Evolutionary conservation across 768 basidiomycete species (phyloP).

Genomic region (Boletus reticuloceps): DNA sequence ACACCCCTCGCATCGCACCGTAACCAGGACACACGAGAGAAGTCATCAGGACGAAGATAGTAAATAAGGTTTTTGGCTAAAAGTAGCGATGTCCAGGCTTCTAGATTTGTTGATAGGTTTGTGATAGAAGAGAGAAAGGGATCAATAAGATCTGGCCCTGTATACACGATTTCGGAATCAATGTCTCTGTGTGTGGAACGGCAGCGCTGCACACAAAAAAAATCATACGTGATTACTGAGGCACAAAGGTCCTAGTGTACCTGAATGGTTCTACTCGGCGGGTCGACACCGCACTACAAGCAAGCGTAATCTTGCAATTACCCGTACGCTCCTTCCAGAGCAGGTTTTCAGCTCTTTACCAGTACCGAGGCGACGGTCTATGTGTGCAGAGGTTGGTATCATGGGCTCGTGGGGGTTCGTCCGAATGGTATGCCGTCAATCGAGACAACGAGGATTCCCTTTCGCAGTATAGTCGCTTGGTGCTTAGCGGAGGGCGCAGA

Average conservation of each 20-base stretch:
- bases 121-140: slow-evolving; percentile 8
- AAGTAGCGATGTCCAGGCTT: slow-evolving; percentile 21
- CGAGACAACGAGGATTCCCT: slow-evolving; percentile 4
- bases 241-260: background rate
- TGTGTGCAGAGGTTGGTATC: slow-evolving; percentile 2
- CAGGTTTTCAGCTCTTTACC: background rate
- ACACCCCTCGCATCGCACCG: slow-evolving; percentile 12
- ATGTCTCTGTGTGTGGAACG: background rate
- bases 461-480: slow-evolving; percentile 5
- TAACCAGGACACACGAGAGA: slow-evolving; percentile 21
- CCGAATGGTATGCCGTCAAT: slow-evolving; percentile 6
- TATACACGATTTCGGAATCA: slow-evolving; percentile 6
- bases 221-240: background rate
- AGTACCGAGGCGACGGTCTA: background rate
- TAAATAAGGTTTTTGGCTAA: slow-evolving; percentile 31
- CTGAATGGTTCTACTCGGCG: background rate
- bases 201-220: background rate
- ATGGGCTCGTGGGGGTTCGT: slow-evolving; percentile 3
- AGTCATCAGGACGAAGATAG: slow-evolving; percentile 16
- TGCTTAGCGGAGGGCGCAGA: slow-evolving; percentile 23
- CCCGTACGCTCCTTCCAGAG: background rate
- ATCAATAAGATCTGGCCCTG: slow-evolving; percentile 21
- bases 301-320: background rate
- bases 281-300: background rate
- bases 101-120: slow-evolving; percentile 22